phyloP scores from a whole-genome alignment of 768 basidiomycete genomes.

The Russula virescens region DNA sequence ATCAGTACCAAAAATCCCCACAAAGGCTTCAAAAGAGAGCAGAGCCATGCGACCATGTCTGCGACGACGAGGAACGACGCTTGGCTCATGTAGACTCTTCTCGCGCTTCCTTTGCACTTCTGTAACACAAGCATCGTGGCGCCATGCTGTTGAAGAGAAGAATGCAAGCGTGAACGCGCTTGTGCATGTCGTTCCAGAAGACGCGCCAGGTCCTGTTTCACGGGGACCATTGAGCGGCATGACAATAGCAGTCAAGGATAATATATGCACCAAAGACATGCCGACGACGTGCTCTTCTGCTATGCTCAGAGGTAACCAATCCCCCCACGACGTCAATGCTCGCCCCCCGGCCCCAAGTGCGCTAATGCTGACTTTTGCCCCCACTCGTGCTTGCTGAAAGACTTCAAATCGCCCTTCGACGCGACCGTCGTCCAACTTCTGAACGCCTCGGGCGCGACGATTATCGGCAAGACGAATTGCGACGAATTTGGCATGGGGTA shows the following conservation, averaged over 20 bases:
- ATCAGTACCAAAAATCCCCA: too few relatives aligned
- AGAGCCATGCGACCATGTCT: constrained; percentile 20
- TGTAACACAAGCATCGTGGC: constrained; percentile 5
- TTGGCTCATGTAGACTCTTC: not conserved
- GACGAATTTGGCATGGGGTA: constrained; percentile 99
- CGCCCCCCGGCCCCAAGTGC: not conserved
- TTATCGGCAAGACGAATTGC: constrained; percentile 89
- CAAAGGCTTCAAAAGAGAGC: too few relatives aligned
- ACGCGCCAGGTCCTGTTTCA: not conserved
- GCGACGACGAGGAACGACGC: not conserved
- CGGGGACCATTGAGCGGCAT: constrained; percentile 36
- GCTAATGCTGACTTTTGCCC: not conserved
- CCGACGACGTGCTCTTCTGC: constrained; percentile 75
- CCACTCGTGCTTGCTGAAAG: constrained; percentile 32
- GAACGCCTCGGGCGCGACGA: constrained; percentile 53
- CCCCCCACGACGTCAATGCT: too few relatives aligned
- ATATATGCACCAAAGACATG: constrained; percentile 64
- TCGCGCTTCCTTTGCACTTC: constrained; percentile 8
- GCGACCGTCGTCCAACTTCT: constrained; percentile 76
- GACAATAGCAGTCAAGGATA: constrained; percentile 77
- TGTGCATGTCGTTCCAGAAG: constrained; percentile 30
- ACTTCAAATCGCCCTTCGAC: constrained; percentile 74
- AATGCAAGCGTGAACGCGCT: constrained; percentile 54
- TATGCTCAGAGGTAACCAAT: constrained; percentile 55
- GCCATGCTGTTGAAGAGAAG: constrained; percentile 17